Conservation (phyloP, 257 asterid genomes). For the Nicotiana otophora region DNA sequence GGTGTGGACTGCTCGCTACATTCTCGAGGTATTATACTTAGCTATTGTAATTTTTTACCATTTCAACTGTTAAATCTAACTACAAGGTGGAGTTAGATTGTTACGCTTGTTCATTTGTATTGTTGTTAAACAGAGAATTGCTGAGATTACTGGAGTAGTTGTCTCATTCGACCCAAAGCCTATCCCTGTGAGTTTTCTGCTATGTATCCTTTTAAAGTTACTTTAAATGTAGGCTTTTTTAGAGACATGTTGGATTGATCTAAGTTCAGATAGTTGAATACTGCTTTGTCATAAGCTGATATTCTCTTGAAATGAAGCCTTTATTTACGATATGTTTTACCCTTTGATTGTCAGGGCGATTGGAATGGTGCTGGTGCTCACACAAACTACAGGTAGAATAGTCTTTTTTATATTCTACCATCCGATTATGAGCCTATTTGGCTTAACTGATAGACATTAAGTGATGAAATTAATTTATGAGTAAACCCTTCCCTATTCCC, state of each 20-base stretch:
- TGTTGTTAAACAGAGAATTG: slow-evolving; percentile 60
- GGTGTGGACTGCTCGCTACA: slow-evolving; percentile 88
- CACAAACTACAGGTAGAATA: slow-evolving; percentile 65
- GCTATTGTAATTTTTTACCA: not conserved
- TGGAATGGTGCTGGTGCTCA: slow-evolving; percentile 99
- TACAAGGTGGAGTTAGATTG: not conserved
- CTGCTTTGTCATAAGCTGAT: not conserved
- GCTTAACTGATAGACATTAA: not conserved
- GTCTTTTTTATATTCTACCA: not conserved
- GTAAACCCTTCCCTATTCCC: too few relatives aligned
- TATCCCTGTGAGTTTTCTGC: slow-evolving; percentile 40
- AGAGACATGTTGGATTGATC: not conserved
- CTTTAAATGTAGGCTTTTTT: not conserved
- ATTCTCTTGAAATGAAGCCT: not conserved
- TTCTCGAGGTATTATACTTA: slow-evolving; percentile 57
- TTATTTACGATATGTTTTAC: not conserved
- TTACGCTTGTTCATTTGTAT: not conserved
- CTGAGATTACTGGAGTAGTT: slow-evolving; percentile 87
- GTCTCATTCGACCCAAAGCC: slow-evolving; percentile 92
- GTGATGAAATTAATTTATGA: not conserved
- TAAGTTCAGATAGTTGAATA: not conserved
- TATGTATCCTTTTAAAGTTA: not conserved
- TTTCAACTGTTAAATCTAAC: not conserved
- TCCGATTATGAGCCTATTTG: not conserved
- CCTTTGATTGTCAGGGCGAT: slow-evolving; percentile 48